Evolutionary conservation across 108 stramenopile species (phyloP).

Genomic region (Seminavis robusta): DNA sequence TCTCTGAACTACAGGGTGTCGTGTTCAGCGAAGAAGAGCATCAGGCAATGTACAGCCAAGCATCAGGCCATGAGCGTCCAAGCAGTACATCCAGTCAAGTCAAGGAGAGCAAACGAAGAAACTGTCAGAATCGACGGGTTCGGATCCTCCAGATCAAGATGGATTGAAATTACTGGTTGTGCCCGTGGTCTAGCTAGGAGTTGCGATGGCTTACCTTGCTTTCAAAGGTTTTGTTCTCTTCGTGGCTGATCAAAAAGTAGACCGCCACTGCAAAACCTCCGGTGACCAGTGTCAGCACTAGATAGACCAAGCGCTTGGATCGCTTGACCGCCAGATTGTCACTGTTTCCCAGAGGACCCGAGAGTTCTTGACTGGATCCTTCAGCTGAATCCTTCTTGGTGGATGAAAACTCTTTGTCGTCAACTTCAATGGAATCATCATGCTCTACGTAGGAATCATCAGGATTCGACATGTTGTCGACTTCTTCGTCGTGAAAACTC

Average conservation of each 20-base stretch:
- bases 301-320: slow-evolving; percentile 3
- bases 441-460: no score
- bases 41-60: not conserved
- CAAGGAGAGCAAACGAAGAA: slow-evolving; percentile 3
- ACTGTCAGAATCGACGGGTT: no score
- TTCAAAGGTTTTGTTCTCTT: slow-evolving; percentile 26
- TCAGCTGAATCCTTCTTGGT: no score
- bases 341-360: no score
- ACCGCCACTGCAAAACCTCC: slow-evolving; percentile 18
- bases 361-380: no score
- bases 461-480: no score
- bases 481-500: no score
- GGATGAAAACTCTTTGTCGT: no score
- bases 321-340: not conserved
- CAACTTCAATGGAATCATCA: no score
- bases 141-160: no score
- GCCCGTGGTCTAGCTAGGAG: no score
- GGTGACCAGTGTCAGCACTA: slow-evolving; percentile 19
- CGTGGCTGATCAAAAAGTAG: slow-evolving; percentile 13
- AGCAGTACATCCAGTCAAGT: slow-evolving; percentile 24
- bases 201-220: slow-evolving; percentile 12
- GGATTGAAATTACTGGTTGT: no score
- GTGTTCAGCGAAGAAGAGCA: slow-evolving; percentile 16
- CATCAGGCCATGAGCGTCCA: slow-evolving; percentile 12
- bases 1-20: slow-evolving; percentile 22